Conservation (phyloP, 176 grass and related monocot genomes). For the Phyllostachys edulis region DNA sequence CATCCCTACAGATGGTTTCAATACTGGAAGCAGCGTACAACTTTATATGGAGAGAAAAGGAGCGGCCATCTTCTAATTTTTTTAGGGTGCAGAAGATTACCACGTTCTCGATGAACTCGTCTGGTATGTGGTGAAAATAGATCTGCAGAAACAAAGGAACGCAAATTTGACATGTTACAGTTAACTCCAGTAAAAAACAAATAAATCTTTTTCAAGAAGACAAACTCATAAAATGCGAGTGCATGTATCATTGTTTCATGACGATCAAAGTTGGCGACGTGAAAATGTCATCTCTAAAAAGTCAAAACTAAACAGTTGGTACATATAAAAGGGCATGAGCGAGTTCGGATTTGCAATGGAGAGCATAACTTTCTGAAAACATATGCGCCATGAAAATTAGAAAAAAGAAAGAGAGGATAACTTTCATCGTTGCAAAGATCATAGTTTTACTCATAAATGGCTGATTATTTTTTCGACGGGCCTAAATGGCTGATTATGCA, state of each 20-base stretch:
- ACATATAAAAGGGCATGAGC: not conserved
- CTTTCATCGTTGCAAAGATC: not conserved
- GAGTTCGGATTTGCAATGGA: not conserved
- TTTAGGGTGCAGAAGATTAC: constrained; percentile 4
- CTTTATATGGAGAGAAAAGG: not conserved
- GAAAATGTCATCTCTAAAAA: not conserved
- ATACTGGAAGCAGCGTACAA: no score
- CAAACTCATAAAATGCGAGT: not conserved
- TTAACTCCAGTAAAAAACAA: not conserved
- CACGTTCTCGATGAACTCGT: constrained; percentile 58
- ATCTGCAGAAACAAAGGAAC: constrained; percentile 43
- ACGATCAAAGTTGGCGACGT: not conserved
- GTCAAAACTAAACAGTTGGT: not conserved
- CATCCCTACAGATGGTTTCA: no score
- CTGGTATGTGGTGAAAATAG: constrained; percentile 64
- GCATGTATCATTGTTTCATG: not conserved
- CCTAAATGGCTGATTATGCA: no score
- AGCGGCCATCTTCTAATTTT: not conserved
- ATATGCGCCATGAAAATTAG: not conserved
- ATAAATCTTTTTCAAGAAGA: not conserved
- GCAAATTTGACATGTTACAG: not conserved
- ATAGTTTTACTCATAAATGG: not conserved
- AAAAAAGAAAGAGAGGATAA: not conserved
- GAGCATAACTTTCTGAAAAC: not conserved
- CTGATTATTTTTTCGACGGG: no score